A percentile compares a stretch with the other conserved stretches of the same genome.
These are phyloP conservation scores for Fusarium sp. DNA, from an alignment of 2,329 filamentous ascomycete species.

Conservation along the genomic window DNA sequence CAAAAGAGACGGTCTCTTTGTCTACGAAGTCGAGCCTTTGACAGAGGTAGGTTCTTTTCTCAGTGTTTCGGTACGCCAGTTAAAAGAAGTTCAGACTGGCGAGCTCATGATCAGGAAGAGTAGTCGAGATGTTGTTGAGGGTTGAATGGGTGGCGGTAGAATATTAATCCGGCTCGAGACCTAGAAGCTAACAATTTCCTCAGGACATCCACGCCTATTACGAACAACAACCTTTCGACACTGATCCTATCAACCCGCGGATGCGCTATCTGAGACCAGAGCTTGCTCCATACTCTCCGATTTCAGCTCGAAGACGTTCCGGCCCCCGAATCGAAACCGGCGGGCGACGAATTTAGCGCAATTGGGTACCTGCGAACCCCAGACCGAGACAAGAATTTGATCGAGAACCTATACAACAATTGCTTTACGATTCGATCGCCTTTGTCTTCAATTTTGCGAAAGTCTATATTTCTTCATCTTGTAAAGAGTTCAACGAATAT, in stretches of 20 bases:
- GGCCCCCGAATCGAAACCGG: not conserved
- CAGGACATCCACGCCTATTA: constrained; percentile 29
- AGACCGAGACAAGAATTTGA: constrained; percentile 2
- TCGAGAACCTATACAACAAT: not conserved
- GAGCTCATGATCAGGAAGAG: too few relatives aligned
- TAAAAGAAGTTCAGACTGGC: not conserved
- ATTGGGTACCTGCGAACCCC: not conserved
- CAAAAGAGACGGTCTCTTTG: not conserved
- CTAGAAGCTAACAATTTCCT: constrained; percentile 37
- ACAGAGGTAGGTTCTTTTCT: constrained; percentile 3
- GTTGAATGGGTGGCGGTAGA: constrained; percentile 5
- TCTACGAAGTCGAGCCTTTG: constrained; percentile 10
- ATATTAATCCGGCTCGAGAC: constrained; percentile 22
- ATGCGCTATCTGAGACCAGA: not conserved
- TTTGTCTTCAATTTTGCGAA: not conserved
- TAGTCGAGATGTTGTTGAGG: not conserved
- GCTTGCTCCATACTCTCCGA: not conserved
- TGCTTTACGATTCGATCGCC: too few relatives aligned
- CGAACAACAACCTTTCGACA: not conserved
- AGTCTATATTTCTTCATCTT: not conserved
- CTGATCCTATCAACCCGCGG: constrained; percentile 15
- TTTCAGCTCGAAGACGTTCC: not conserved
- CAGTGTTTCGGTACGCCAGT: not conserved
- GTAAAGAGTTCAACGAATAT: not conserved
- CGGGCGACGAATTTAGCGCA: not conserved